A percentile compares a stretch with the other conserved stretches of the same genome.
phyloP scores from a whole-genome alignment of 2,329 filamentous ascomycete species.

The Talaromyces sp. region DNA sequence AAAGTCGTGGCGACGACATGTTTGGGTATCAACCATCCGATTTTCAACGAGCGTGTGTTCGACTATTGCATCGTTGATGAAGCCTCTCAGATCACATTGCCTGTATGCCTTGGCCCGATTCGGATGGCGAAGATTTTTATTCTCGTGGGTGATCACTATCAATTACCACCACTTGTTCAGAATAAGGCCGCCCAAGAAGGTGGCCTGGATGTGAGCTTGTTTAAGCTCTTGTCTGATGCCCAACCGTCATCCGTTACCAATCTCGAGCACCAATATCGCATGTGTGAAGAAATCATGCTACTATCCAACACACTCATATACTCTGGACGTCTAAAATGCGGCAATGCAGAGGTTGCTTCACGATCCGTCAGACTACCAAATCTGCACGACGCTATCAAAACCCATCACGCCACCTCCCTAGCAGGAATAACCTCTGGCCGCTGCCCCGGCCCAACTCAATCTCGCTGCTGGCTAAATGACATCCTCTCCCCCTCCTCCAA shows the following conservation, averaged over 20 bases:
- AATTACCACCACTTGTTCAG: slow-evolving; percentile 88
- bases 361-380: slow-evolving; percentile 66
- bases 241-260: slow-evolving; percentile 87
- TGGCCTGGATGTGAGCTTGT: slow-evolving; percentile 86
- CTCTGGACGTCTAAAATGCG: slow-evolving; percentile 82
- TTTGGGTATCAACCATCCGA: slow-evolving; percentile 79
- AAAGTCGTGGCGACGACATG: slow-evolving; percentile 94
- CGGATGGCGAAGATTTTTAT: slow-evolving; percentile 90
- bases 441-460: slow-evolving; percentile 52
- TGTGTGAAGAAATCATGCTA: slow-evolving; percentile 96
- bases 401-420: slow-evolving; percentile 50
- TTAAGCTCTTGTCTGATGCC: slow-evolving; percentile 85
- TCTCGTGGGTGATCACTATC: slow-evolving; percentile 93
- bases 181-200: slow-evolving; percentile 83
- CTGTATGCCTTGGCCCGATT: slow-evolving; percentile 90
- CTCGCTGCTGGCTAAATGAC: slow-evolving; percentile 71
- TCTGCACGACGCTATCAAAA: slow-evolving; percentile 57
- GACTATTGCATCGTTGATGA: slow-evolving; percentile 99
- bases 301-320: slow-evolving; percentile 93
- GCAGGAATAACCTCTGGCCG: slow-evolving; percentile 32
- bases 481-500: slow-evolving; percentile 67
- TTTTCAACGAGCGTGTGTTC: slow-evolving; percentile 86
- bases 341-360: slow-evolving; percentile 69
- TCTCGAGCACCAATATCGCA: slow-evolving; percentile 93
- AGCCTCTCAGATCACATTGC: slow-evolving; percentile 93